These are phyloP conservation scores for Oryza longistaminata DNA, from an alignment of 176 grass and related monocot genomes.

Conservation along the genomic window DNA sequence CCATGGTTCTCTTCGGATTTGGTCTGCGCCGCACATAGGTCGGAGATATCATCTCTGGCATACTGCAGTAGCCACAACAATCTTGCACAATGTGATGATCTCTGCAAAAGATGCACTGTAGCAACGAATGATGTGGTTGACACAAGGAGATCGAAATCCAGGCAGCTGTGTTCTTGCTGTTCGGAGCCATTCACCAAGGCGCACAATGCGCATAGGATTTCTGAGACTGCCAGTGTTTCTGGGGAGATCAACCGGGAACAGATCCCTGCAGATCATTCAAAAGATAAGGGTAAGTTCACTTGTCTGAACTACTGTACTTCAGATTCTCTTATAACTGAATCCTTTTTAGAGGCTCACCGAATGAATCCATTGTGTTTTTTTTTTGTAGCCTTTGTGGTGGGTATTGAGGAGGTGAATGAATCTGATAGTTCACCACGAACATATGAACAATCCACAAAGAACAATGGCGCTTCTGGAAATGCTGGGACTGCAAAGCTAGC, in stretches of 20 bases:
- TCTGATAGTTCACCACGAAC: slow-evolving; percentile 28
- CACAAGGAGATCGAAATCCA: slow-evolving; percentile 9
- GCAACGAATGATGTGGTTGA: background rate
- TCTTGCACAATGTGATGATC: slow-evolving; percentile 46
- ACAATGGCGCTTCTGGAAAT: slow-evolving; percentile 14
- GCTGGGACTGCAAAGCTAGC: slow-evolving; percentile 21
- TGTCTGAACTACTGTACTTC: background rate
- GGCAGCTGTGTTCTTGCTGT: slow-evolving; percentile 48
- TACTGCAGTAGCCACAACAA: slow-evolving; percentile 60
- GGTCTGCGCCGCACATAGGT: slow-evolving; percentile 56
- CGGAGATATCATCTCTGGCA: slow-evolving; percentile 62
- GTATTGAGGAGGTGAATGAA: slow-evolving; percentile 46
- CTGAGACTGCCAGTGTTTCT: background rate
- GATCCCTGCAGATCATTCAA: slow-evolving; percentile 35
- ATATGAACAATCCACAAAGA: slow-evolving; percentile 41
- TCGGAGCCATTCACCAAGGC: slow-evolving; percentile 39
- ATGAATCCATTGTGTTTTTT: background rate
- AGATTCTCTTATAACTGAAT: background rate
- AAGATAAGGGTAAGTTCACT: slow-evolving; percentile 38
- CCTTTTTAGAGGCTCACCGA: slow-evolving; percentile 19
- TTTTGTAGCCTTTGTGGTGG: slow-evolving; percentile 39
- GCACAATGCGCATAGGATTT: background rate
- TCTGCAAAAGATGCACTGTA: slow-evolving; percentile 49
- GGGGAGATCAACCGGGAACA: slow-evolving; percentile 20
- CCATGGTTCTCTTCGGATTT: slow-evolving; percentile 63